Evolutionary conservation across 176 grass and related monocot genomes (phyloP), one percentile per base, ranked within the genome.

Genomic region (Otatea glauca): DNA sequence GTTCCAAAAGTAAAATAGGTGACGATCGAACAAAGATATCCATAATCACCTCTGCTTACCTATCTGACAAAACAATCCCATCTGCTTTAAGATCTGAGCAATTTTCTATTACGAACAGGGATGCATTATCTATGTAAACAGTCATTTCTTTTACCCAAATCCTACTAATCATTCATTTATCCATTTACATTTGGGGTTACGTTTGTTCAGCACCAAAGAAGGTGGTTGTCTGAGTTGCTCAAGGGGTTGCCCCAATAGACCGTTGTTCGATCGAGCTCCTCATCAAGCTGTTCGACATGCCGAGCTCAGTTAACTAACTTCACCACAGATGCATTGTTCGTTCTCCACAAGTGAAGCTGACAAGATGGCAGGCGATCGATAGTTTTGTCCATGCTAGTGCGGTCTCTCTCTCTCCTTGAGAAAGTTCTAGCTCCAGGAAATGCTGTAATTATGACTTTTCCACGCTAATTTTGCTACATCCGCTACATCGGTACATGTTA

Each of bases 201-300:
- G 3, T 70, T 23, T 72, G 29, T 70, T 34, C 37, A 77, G 18
- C 83, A 48, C 5, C 79, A 56, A 71, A 78, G 51, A 78, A 85
- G 65, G 23, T 59, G 48, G 49, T 70, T 17, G 73, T 50, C 24
- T 70, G 42, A 63, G 38, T 9, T 70, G 53, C 16, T 62, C 39
- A 23, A 60, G 23, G 74, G n/a, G 42, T 77, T 24, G 13, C 12
- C 17, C n/a, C 68, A 62, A 24, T 60, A 13, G 49, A 17, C 41
- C 18, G 25, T 38, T 56, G 29, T 37, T 74, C 42, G 14, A 34
- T 65, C 4, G 10, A 34, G 49, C 37, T 35, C 51, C 64, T 24
- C 25, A 60, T 70, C 50, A 85, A 60, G 4, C 37, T 34, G 18
- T 32, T 45, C 23, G 68, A 58, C 37, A 58, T 53, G n/a, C 5